phyloP scores from a whole-genome alignment of 2,329 filamentous ascomycete genomes.

The Paecilomyces dactylethromorphus region DNA sequence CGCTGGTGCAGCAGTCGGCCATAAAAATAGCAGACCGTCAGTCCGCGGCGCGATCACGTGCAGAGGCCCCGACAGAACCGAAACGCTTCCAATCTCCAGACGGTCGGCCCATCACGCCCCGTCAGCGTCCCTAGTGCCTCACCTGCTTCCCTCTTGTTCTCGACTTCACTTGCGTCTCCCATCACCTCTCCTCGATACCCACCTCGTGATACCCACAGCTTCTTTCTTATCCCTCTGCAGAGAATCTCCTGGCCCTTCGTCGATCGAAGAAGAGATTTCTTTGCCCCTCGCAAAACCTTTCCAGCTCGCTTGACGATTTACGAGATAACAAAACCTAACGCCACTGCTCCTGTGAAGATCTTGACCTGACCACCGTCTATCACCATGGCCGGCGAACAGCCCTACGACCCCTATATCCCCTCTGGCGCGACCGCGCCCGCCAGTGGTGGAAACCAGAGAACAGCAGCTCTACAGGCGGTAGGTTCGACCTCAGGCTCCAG shows the following conservation, averaged over 20 bases:
- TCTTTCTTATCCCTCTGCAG: not conserved
- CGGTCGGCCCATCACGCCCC: slow-evolving; percentile 18
- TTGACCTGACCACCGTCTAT: slow-evolving; percentile 3
- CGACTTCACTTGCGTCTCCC: slow-evolving; percentile 2
- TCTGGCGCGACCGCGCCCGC: slow-evolving; percentile 48
- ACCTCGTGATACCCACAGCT: not conserved
- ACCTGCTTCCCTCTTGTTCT: slow-evolving; percentile 3
- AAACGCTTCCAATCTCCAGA: slow-evolving; percentile 18
- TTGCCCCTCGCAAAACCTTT: not conserved
- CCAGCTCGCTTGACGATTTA: slow-evolving; percentile 12
- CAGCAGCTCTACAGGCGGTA: slow-evolving; percentile 77
- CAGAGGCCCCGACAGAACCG: slow-evolving; percentile 15
- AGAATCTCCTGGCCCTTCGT: not conserved
- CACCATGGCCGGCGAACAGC: slow-evolving; percentile 54
- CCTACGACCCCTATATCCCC: slow-evolving; percentile 87
- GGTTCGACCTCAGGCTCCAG: slow-evolving; percentile 35
- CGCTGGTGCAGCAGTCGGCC: not conserved
- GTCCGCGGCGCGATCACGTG: slow-evolving; percentile 14
- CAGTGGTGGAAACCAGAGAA: slow-evolving; percentile 55
- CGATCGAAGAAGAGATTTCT: not conserved
- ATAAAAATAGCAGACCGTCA: not conserved
- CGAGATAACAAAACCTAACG: slow-evolving; percentile 7
- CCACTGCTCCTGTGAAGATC: slow-evolving; percentile 9
- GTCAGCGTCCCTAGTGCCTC: slow-evolving; percentile 15
- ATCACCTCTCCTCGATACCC: not conserved